Evolutionary conservation across 2,329 filamentous ascomycete genomes (phyloP).

Genomic region (Diaporthe citri): DNA sequence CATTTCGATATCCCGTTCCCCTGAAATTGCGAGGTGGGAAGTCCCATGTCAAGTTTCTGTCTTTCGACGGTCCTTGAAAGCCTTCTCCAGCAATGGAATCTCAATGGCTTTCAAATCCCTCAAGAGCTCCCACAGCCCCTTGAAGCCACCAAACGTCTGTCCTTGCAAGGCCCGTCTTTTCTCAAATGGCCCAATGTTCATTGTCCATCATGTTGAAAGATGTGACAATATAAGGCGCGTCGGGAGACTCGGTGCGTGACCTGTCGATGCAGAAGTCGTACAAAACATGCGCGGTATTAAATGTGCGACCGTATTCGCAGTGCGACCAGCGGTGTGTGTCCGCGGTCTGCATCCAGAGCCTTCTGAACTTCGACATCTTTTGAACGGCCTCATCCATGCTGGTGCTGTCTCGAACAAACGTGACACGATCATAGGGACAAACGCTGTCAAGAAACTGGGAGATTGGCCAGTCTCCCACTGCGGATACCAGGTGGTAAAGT

Average conservation of each 20-base stretch:
- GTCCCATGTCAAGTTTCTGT: too few relatives aligned
- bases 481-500: accelerated
- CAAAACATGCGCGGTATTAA: not conserved
- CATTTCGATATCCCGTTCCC: not conserved
- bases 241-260: not conserved
- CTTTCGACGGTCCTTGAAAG: not conserved
- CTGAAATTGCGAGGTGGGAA: not conserved
- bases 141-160: not conserved
- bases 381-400: not conserved
- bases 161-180: not conserved
- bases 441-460: not conserved
- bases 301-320: too few relatives aligned
- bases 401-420: not conserved
- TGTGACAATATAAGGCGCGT: not conserved
- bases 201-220: not conserved
- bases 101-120: not conserved
- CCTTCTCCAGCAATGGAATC: not conserved
- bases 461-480: not conserved
- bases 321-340: not conserved
- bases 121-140: too few relatives aligned
- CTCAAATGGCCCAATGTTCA: not conserved
- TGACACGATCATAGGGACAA: not conserved
- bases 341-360: not conserved
- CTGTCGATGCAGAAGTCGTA: not conserved
- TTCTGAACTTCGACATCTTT: not conserved